Conservation (phyloP, 768 basidiomycete species). For the Tricholoma saponaceum region DNA sequence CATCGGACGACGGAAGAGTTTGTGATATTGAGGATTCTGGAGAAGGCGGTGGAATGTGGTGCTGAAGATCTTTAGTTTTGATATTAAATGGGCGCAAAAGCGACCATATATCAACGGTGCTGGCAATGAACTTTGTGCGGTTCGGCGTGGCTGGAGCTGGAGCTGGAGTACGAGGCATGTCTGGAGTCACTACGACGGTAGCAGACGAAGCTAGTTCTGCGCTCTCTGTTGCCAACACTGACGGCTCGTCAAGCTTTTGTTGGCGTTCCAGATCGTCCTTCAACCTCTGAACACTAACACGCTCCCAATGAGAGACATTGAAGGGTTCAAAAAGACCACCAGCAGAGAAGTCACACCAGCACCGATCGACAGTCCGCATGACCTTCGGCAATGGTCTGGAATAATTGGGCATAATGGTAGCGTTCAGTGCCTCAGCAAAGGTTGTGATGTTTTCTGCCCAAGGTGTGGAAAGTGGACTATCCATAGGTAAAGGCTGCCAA, state of each 20-base stretch:
- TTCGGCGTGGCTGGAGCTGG: slow-evolving; percentile 5
- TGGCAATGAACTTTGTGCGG: not conserved
- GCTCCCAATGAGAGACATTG: slow-evolving; percentile 74
- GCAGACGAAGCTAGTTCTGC: slow-evolving; percentile 4
- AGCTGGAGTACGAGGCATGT: slow-evolving; percentile 16
- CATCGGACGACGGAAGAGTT: slow-evolving; percentile 5
- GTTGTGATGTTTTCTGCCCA: slow-evolving; percentile 73
- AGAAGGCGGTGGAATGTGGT: not conserved
- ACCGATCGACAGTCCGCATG: slow-evolving; percentile 70
- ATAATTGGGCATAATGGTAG: slow-evolving; percentile 38
- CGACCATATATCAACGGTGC: slow-evolving; percentile 11
- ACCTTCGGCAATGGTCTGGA: slow-evolving; percentile 44
- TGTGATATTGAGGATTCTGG: slow-evolving; percentile 4
- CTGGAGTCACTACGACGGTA: slow-evolving; percentile 9
- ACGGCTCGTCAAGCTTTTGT: slow-evolving; percentile 19
- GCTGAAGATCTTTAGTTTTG: slow-evolving; percentile 4
- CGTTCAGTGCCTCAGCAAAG: slow-evolving; percentile 61
- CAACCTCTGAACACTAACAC: slow-evolving; percentile 50
- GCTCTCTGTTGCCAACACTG: slow-evolving; percentile 9
- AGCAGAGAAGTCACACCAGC: slow-evolving; percentile 79
- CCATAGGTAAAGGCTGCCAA: slow-evolving; percentile 77
- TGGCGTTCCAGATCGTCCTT: slow-evolving; percentile 37
- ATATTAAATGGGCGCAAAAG: slow-evolving; percentile 13
- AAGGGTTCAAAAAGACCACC: slow-evolving; percentile 71
- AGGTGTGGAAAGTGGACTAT: slow-evolving; percentile 56